Evolutionary conservation across 352 stramenopile species (phyloP).

Genomic region (Globisporangium rhizosaccharum): DNA sequence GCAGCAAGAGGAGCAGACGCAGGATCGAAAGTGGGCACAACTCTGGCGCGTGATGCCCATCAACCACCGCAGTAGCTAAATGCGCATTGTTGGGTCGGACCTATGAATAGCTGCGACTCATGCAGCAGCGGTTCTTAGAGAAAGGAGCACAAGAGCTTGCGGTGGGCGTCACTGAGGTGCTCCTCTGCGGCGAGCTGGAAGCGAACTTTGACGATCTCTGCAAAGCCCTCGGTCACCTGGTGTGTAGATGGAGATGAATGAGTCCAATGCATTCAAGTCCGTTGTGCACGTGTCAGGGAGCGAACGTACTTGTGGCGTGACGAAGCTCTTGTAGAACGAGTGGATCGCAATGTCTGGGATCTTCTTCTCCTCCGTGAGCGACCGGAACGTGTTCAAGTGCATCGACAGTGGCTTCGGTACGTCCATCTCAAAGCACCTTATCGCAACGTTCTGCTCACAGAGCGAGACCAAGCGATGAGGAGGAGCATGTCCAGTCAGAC

Average conservation of each 20-base stretch:
- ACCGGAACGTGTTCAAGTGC: constrained; percentile 83
- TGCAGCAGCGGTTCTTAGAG: constrained; percentile 24
- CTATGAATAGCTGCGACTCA: no score
- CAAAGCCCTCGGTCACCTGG: constrained; percentile 71
- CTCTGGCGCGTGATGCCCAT: no score
- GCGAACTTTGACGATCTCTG: constrained; percentile 57
- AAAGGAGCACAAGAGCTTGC: constrained; percentile 51
- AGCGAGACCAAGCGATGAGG: no score
- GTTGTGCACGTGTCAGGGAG: neutral
- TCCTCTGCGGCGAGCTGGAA: constrained; percentile 34
- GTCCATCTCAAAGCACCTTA: constrained; percentile 79
- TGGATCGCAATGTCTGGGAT: constrained; percentile 86
- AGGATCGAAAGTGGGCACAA: neutral
- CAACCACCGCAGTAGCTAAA: neutral
- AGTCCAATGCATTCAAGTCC: neutral
- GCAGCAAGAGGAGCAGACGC: no score
- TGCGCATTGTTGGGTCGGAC: neutral
- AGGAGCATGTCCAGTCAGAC: neutral
- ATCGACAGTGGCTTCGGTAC: constrained; percentile 72
- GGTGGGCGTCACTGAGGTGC: constrained; percentile 28
- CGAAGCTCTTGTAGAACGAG: constrained; percentile 81
- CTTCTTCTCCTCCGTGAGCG: constrained; percentile 61
- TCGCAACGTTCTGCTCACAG: constrained; percentile 31
- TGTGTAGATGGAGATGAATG: neutral
- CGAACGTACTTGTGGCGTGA: constrained; percentile 30